These are phyloP conservation scores for Blyttiomyces sp. DNA, from an alignment of 371 early-diverging fungal genomes.

Conservation along the genomic window DNA sequence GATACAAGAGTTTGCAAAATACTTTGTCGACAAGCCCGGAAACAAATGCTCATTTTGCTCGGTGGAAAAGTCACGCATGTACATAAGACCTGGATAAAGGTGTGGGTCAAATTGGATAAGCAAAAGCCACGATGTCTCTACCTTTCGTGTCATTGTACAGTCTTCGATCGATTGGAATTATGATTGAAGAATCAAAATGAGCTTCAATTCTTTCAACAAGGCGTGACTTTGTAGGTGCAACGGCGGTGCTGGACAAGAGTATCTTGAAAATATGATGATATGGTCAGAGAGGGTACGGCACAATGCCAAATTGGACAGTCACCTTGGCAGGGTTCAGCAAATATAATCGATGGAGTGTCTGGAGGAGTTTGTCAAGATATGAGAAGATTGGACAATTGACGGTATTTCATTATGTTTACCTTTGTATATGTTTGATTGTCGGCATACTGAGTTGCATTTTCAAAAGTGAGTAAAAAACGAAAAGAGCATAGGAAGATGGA, in stretches of 20 bases:
- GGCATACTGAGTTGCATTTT: slow-evolving; percentile 49
- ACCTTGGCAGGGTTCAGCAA: slow-evolving; percentile 62
- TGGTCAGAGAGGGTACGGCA: neutral
- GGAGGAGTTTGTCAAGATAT: neutral
- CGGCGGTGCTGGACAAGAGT: slow-evolving; percentile 40
- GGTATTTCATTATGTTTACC: no score
- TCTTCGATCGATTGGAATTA: slow-evolving; percentile 52
- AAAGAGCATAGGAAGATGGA: neutral
- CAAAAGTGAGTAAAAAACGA: slow-evolving; percentile 9
- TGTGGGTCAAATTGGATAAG: neutral
- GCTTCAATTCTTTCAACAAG: slow-evolving; percentile 49
- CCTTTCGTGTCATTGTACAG: slow-evolving; percentile 61
- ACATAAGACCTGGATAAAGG: slow-evolving; percentile 9
- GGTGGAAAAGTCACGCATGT: slow-evolving; percentile 14
- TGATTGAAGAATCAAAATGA: slow-evolving; percentile 38
- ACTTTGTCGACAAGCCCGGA: slow-evolving; percentile 25
- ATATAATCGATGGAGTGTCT: slow-evolving; percentile 60
- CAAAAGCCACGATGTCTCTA: slow-evolving; percentile 3
- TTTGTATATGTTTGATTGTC: slow-evolving; percentile 61
- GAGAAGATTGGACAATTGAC: neutral
- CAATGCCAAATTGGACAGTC: neutral
- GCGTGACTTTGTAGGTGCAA: slow-evolving; percentile 44
- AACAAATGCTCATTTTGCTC: slow-evolving; percentile 3
- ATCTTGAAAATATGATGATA: slow-evolving; percentile 20
- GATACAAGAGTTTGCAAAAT: slow-evolving; percentile 54